Evolutionary conservation across 805 yeast species (phyloP).

Genomic region (Suhomyces xylopsoci): DNA sequence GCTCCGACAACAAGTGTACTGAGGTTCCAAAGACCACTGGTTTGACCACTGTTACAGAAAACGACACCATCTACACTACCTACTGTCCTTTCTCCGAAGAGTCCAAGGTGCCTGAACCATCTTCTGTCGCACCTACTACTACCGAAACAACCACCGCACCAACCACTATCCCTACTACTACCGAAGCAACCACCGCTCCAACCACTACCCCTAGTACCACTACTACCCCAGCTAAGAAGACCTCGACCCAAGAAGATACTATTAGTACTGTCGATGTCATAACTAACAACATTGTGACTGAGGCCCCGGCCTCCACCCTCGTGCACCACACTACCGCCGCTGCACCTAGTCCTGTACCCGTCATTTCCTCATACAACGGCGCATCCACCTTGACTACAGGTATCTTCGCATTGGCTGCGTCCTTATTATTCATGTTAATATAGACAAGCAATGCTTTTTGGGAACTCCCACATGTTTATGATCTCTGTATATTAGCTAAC

Average conservation of each 20-base stretch:
- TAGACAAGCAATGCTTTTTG: background rate
- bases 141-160: background rate
- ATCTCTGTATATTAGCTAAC: background rate
- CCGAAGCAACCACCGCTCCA: conserved; percentile 3
- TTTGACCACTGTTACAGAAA: conserved; percentile 15
- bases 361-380: conserved; percentile 27
- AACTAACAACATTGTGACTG: conserved; percentile 38
- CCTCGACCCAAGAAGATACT: conserved; percentile 9
- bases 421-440: conserved; percentile 10
- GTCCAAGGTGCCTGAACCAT: conserved; percentile 1
- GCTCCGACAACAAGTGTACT: conserved; percentile 17
- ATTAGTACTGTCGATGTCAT: conserved; percentile 31
- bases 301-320: conserved; percentile 21
- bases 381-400: conserved; percentile 25
- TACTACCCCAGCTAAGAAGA: background rate
- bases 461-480: background rate
- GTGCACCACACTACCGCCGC: conserved; percentile 8
- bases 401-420: conserved; percentile 16
- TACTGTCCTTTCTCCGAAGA: conserved; percentile 18
- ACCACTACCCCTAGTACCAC: background rate
- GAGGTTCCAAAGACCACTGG: conserved; percentile 12
- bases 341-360: conserved; percentile 8
- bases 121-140: conserved; percentile 1
- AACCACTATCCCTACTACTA: background rate
- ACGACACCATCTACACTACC: conserved; percentile 21